Percentiles rank a stretch among this genome's conserved stretches.
These are phyloP conservation scores for Wolfiporia cocos DNA, from an alignment of 1,284 basidiomycete species.

Conservation along the genomic window DNA sequence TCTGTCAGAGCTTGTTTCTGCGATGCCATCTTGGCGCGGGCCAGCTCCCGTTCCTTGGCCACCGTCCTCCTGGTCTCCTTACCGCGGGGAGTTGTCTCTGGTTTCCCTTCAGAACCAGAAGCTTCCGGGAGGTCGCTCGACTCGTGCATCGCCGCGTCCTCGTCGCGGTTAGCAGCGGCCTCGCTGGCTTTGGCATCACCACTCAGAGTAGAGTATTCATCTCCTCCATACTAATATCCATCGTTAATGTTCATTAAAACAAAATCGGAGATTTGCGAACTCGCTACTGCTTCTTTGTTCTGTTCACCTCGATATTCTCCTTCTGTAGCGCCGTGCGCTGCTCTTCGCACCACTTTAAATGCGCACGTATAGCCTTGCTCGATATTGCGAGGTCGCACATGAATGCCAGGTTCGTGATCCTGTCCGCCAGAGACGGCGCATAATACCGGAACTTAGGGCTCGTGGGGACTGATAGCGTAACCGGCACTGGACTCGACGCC, in stretches of 20 bases:
- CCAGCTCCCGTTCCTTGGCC: slow-evolving; percentile 74
- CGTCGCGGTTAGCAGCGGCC: slow-evolving; percentile 33
- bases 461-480: slow-evolving; percentile 31
- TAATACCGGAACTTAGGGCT: slow-evolving; percentile 70
- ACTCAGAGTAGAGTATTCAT: slow-evolving; percentile 61
- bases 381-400: slow-evolving; percentile 88
- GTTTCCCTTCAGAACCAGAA: slow-evolving; percentile 35
- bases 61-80: slow-evolving; percentile 33
- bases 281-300: slow-evolving; percentile 82
- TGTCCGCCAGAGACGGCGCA: slow-evolving; percentile 68
- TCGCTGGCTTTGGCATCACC: slow-evolving; percentile 51
- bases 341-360: slow-evolving; percentile 88
- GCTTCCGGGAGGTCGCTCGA: slow-evolving; percentile 69
- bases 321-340: slow-evolving; percentile 90
- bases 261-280: too few species aligned
- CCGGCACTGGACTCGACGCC: slow-evolving; percentile 35
- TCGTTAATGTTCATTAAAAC: slow-evolving; percentile 7
- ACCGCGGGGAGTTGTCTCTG: slow-evolving; percentile 40
- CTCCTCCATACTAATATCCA: slow-evolving; percentile 55
- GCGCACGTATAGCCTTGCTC: slow-evolving; percentile 80
- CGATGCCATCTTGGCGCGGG: slow-evolving; percentile 65
- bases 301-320: slow-evolving; percentile 91
- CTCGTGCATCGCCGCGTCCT: slow-evolving; percentile 54
- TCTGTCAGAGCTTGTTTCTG: slow-evolving; percentile 69
- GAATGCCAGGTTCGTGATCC: slow-evolving; percentile 82